These are phyloP conservation scores for Whalleya microplaca DNA, from an alignment of 2,329 filamentous ascomycete genomes.

Conservation along the genomic window DNA sequence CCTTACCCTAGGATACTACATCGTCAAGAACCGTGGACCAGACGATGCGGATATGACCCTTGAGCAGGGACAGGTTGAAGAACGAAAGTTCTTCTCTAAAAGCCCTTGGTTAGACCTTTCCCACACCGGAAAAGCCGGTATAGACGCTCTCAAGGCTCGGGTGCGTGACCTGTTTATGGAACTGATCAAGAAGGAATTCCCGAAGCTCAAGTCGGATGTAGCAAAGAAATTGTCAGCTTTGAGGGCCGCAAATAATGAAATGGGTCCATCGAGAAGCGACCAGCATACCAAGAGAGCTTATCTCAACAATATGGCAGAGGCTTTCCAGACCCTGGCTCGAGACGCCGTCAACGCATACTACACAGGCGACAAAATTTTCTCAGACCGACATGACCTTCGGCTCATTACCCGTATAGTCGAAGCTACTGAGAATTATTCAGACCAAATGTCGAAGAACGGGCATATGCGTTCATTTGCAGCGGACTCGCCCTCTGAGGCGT, in stretches of 20 bases:
- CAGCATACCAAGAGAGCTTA: constrained; percentile 32
- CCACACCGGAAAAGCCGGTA: constrained; percentile 37
- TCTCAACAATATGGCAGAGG: constrained; percentile 34
- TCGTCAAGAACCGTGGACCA: constrained; percentile 52
- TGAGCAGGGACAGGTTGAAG: constrained; percentile 36
- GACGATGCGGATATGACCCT: constrained; percentile 43
- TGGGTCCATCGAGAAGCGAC: constrained; percentile 32
- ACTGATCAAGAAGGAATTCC: constrained; percentile 42
- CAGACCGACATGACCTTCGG: constrained; percentile 27
- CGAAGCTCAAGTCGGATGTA: constrained; percentile 33
- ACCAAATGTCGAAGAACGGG: constrained; percentile 30
- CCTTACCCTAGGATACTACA: constrained; percentile 51
- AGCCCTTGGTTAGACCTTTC: constrained; percentile 41
- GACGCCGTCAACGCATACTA: constrained; percentile 34
- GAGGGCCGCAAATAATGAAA: constrained; percentile 13
- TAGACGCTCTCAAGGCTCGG: constrained; percentile 39
- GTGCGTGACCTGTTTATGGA: constrained; percentile 45
- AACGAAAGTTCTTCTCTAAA: constrained; percentile 43
- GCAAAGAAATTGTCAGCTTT: constrained; percentile 16
- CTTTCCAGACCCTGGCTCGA: constrained; percentile 31
- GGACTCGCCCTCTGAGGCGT: no score
- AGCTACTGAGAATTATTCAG: constrained; percentile 28
- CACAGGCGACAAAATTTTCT: constrained; percentile 22
- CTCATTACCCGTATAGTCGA: constrained; percentile 37
- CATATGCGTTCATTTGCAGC: constrained; percentile 33